These are phyloP conservation scores for Rhodofomes roseus DNA, from an alignment of 1,284 basidiomycete species.

Conservation along the genomic window DNA sequence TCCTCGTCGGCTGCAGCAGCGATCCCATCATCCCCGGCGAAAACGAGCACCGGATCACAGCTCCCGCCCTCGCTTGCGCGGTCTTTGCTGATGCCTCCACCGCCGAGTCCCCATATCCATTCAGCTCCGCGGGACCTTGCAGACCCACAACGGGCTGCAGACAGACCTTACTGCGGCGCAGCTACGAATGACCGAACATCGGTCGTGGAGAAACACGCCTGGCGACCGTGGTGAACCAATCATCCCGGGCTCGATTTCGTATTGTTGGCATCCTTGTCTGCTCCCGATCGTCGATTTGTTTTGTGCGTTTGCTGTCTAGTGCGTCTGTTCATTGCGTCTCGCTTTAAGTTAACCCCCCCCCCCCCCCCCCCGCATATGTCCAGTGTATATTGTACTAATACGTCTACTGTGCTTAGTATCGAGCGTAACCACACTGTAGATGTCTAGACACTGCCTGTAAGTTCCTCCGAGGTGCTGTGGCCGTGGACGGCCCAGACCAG, in stretches of 20 bases:
- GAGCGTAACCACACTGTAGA: neutral
- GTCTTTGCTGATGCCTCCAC: constrained; percentile 1
- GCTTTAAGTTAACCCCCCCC: neutral
- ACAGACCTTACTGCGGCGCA: constrained; percentile 1
- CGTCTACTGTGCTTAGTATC: neutral
- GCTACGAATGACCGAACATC: neutral
- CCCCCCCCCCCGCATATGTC: neutral
- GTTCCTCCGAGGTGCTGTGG: neutral
- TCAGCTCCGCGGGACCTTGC: neutral
- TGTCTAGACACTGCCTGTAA: neutral
- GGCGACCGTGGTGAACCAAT: constrained; percentile 9
- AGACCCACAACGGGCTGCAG: neutral
- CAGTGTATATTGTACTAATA: neutral
- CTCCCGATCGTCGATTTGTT: neutral
- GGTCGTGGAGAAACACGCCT: constrained; percentile 3
- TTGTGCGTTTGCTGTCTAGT: neutral
- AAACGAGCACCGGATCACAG: neutral
- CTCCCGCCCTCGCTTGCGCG: constrained; percentile 2
- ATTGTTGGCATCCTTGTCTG: neutral
- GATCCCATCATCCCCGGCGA: neutral
- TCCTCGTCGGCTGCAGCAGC: neutral
- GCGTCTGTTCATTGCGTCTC: neutral
- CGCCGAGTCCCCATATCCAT: neutral
- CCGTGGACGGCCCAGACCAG: neutral
- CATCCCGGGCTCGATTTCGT: neutral